Evolutionary conservation across 306 rosid species (phyloP).

Genomic region (Begonia peltatifolia): DNA sequence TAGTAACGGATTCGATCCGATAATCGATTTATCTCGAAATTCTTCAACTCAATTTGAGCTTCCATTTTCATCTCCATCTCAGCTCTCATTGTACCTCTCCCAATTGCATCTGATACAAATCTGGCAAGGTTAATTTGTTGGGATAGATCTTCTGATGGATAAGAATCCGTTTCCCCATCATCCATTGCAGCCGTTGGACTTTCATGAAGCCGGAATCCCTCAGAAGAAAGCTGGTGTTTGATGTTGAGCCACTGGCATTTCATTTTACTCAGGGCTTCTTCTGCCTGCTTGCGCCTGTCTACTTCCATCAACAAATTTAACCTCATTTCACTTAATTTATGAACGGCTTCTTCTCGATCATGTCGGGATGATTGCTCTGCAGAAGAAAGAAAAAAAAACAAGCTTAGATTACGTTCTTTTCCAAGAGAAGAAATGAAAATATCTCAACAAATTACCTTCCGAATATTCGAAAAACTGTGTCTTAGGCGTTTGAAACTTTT

Average conservation of each 20-base stretch:
- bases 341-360: conserved; percentile 17
- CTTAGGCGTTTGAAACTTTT: conserved; percentile 20
- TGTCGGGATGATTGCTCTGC: conserved; percentile 22
- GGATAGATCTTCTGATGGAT: conserved; percentile 51
- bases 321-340: conserved; percentile 59
- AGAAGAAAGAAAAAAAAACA: not conserved
- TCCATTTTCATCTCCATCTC: conserved; percentile 78
- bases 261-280: conserved; percentile 49
- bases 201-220: conserved; percentile 56
- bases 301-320: conserved; percentile 57
- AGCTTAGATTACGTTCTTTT: not conserved
- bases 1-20: conserved; percentile 68
- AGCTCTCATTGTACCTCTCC: conserved; percentile 69
- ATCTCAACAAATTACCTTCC: conserved; percentile 47
- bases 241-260: conserved; percentile 59
- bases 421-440: not conserved
- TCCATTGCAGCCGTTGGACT: conserved; percentile 31
- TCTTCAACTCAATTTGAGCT: conserved; percentile 58
- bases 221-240: conserved; percentile 42
- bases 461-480: conserved; percentile 79
- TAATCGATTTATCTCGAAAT: conserved; percentile 86
- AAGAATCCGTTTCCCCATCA: conserved; percentile 32
- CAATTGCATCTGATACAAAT: conserved; percentile 57
- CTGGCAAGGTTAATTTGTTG: conserved; percentile 75
- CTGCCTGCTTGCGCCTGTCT: conserved; percentile 78